These are phyloP conservation scores for Tricholoma flavovirens DNA, from an alignment of 768 basidiomycete genomes.

Conservation along the genomic window DNA sequence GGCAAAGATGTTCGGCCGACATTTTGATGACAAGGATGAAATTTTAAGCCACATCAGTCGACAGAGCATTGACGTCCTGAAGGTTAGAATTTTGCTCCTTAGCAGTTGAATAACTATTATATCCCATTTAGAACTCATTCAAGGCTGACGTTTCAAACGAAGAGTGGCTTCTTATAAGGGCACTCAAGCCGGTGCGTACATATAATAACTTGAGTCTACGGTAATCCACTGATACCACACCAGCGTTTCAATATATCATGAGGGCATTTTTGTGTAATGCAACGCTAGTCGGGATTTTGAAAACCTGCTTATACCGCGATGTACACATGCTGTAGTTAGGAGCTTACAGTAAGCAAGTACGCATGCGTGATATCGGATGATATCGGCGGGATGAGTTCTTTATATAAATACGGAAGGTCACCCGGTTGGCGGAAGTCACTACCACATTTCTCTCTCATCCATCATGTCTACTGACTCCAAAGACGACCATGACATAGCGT, in stretches of 20 bases:
- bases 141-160: slow-evolving; percentile 84
- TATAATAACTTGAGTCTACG: background rate
- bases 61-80: slow-evolving; percentile 92
- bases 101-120: background rate
- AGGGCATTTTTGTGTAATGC: background rate
- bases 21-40: slow-evolving; percentile 96
- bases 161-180: slow-evolving; percentile 91
- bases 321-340: too few relatives aligned
- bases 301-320: background rate
- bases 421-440: too few relatives aligned
- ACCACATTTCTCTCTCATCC: slow-evolving; percentile 2
- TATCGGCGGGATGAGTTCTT: too few relatives aligned
- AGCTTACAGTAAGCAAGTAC: too few relatives aligned
- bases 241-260: slow-evolving; percentile 29
- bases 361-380: too few relatives aligned
- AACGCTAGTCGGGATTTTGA: background rate
- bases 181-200: slow-evolving; percentile 66
- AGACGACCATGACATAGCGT: slow-evolving; percentile 20
- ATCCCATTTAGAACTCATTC: slow-evolving; percentile 60
- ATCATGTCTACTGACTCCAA: slow-evolving; percentile 22
- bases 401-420: too few relatives aligned
- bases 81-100: slow-evolving; percentile 42
- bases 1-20: slow-evolving; percentile 92
- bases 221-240: background rate
- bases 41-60: slow-evolving; percentile 86